Evolutionary conservation across 345 rosid species (phyloP).

Genomic region (Rhodamnia argentea): DNA sequence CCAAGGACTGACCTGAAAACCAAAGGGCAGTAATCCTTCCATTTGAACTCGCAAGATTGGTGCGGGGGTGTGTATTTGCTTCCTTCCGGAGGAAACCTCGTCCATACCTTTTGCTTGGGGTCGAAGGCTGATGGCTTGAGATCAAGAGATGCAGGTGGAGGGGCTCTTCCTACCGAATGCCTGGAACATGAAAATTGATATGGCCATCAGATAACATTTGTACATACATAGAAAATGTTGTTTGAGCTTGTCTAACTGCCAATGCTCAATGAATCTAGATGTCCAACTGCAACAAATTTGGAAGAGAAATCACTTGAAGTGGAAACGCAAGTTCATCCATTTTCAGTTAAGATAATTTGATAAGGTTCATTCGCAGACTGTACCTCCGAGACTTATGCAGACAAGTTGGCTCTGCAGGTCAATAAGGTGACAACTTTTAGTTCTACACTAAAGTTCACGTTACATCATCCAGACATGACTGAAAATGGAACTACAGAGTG

Average conservation of each 20-base stretch:
- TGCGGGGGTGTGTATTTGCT: conserved; percentile 90
- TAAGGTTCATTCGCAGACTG: background rate
- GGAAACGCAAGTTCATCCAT: background rate
- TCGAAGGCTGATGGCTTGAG: conserved; percentile 87
- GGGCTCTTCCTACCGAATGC: conserved; percentile 86
- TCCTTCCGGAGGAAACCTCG: conserved; percentile 88
- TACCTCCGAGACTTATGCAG: background rate
- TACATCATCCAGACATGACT: background rate
- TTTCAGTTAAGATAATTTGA: background rate
- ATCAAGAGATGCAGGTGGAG: conserved; percentile 63
- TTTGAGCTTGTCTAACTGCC: background rate
- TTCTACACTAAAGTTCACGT: background rate
- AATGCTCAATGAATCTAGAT: background rate
- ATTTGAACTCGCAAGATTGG: conserved; percentile 69
- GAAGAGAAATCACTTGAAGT: background rate
- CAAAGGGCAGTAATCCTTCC: conserved; percentile 98
- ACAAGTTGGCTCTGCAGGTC: background rate
- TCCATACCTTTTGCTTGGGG: conserved; percentile 91
- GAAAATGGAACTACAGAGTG: background rate
- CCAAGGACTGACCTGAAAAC: conserved; percentile 64
- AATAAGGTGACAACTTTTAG: background rate
- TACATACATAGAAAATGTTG: background rate
- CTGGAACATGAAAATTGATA: conserved; percentile 3
- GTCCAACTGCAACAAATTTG: background rate
- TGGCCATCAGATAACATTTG: background rate